phyloP scores from a whole-genome alignment of 1,284 basidiomycete genomes.

The Marasmius tenuissimus region DNA sequence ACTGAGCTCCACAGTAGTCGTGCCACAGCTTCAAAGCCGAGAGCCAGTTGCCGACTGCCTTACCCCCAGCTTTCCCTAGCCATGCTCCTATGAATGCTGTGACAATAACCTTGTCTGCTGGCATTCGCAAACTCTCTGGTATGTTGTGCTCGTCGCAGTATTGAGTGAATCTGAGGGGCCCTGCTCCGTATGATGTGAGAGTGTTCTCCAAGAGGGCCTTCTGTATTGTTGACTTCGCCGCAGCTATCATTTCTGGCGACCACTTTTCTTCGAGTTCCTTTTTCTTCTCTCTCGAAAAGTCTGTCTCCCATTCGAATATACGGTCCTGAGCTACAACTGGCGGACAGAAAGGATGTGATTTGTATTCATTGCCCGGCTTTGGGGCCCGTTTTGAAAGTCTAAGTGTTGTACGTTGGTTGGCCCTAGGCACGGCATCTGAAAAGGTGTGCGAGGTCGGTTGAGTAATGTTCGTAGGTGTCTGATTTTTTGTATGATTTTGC shows the following conservation, averaged over 20 bases:
- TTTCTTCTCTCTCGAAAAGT: too few species aligned
- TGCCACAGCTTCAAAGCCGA: constrained; percentile 32
- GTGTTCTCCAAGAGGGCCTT: not conserved
- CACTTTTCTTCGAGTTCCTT: not conserved
- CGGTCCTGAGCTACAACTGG: not conserved
- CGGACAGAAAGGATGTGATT: not conserved
- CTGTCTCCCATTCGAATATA: not conserved
- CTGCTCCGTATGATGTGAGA: constrained; percentile 9
- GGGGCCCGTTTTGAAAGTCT: not conserved
- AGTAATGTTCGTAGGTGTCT: too few species aligned
- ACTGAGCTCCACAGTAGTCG: constrained; percentile 26
- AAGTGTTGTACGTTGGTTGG: not conserved
- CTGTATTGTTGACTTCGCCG: not conserved
- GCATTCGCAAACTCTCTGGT: constrained; percentile 20
- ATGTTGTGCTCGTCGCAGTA: constrained; percentile 22
- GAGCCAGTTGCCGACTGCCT: constrained; percentile 19
- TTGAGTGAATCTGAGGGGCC: constrained; percentile 15
- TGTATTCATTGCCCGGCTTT: not conserved
- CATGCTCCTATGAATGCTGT: not conserved
- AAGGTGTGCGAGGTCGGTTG: too few species aligned
- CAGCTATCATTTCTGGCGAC: not conserved
- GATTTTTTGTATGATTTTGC: too few species aligned
- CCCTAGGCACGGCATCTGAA: not conserved
- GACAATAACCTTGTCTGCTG: constrained; percentile 11
- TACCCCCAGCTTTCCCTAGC: too few species aligned